Conservation (phyloP, 1,284 basidiomycete species). For the Trametes polyzona region DNA sequence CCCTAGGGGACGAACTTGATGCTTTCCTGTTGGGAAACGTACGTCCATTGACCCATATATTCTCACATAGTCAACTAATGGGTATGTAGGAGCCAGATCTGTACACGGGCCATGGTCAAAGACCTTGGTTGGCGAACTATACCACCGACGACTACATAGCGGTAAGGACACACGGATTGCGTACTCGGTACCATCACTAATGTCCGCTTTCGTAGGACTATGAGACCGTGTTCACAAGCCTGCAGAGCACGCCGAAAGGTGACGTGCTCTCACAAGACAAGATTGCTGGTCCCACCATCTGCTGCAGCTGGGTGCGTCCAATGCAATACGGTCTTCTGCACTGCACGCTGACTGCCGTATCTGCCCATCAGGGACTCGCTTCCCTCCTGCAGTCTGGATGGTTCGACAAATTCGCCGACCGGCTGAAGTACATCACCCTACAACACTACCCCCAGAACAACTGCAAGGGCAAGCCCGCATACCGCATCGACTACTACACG, state of each 20-base stretch:
- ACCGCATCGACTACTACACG: constrained; percentile 36
- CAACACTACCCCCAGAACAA: constrained; percentile 38
- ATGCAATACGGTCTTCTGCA: not conserved
- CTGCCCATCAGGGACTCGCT: constrained; percentile 40
- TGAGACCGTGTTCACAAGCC: constrained; percentile 34
- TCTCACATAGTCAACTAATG: not conserved
- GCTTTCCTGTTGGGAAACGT: constrained; percentile 51
- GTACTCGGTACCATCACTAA: not conserved
- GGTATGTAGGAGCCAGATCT: constrained; percentile 62
- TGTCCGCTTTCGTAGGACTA: constrained; percentile 41
- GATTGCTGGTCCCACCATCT: constrained; percentile 54
- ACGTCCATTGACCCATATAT: not conserved
- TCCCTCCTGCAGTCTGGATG: constrained; percentile 47
- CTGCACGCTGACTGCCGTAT: not conserved
- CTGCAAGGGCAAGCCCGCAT: constrained; percentile 30
- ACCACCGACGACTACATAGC: constrained; percentile 47
- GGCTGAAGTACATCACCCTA: constrained; percentile 51
- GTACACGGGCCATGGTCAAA: constrained; percentile 46
- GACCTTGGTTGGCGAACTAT: constrained; percentile 46
- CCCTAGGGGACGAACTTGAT: constrained; percentile 47
- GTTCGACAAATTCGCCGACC: constrained; percentile 39
- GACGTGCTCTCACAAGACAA: constrained; percentile 43
- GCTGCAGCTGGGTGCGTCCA: constrained; percentile 50
- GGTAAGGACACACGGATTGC: too few species aligned
- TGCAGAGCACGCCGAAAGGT: constrained; percentile 44